A percentile compares a stretch with the other conserved stretches of the same genome.
Conservation (phyloP, 1,139 yeast genomes). For the Yamadazyma sp. region DNA sequence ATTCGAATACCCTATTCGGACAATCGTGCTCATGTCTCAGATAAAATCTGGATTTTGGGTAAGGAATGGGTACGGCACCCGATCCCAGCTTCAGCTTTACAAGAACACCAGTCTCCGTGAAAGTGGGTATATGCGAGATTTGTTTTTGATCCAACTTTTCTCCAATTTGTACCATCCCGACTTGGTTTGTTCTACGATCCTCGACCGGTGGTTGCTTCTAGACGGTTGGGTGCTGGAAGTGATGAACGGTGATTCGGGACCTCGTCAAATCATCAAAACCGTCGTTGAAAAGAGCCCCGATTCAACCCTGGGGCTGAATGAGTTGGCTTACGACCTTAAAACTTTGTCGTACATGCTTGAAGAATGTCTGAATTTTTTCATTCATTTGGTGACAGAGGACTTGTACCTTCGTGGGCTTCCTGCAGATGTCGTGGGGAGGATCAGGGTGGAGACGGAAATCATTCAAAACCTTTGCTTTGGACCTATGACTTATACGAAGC, state of each 20-base stretch:
- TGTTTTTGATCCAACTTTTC: slow-evolving; percentile 69
- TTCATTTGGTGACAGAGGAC: slow-evolving; percentile 70
- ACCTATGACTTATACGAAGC: slow-evolving; percentile 68
- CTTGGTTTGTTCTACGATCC: slow-evolving; percentile 55
- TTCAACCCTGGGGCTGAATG: slow-evolving; percentile 2
- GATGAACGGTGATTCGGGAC: slow-evolving; percentile 1
- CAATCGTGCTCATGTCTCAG: slow-evolving; percentile 58
- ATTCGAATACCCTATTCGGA: slow-evolving; percentile 76
- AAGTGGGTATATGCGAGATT: slow-evolving; percentile 74
- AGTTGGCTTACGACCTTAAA: slow-evolving; percentile 37
- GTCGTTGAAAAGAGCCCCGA: background rate
- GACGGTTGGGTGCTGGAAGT: slow-evolving; percentile 37
- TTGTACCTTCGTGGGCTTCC: slow-evolving; percentile 53
- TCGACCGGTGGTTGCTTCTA: slow-evolving; percentile 71
- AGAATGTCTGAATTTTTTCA: slow-evolving; percentile 72
- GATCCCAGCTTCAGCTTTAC: slow-evolving; percentile 79
- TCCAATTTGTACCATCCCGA: slow-evolving; percentile 60
- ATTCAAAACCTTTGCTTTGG: slow-evolving; percentile 78
- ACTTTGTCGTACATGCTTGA: slow-evolving; percentile 66
- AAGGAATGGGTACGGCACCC: slow-evolving; percentile 63
- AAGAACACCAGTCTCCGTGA: slow-evolving; percentile 82
- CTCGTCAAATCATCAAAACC: slow-evolving; percentile 1
- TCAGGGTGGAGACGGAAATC: slow-evolving; percentile 64
- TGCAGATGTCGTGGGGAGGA: slow-evolving; percentile 51
- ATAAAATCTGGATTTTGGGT: slow-evolving; percentile 63